Evolutionary conservation across 257 asterid species (phyloP).

Genomic region (Jaltomata sinuosa): DNA sequence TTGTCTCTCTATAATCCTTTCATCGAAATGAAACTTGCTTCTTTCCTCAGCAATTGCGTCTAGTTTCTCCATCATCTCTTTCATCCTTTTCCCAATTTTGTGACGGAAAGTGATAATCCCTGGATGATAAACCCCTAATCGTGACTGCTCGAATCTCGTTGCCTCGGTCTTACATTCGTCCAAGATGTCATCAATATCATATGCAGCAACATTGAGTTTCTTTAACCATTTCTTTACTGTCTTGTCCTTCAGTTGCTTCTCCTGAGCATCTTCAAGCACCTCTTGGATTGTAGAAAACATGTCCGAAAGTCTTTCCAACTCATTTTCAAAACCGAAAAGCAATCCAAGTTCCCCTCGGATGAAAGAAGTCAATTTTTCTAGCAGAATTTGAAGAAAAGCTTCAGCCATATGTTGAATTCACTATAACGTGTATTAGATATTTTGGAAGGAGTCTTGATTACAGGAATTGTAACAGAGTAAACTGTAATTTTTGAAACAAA

Average conservation of each 20-base stretch:
- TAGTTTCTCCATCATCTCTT: neutral
- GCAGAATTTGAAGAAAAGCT: neutral
- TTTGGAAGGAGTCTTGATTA: too few species aligned
- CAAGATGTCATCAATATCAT: neutral
- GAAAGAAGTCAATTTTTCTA: neutral
- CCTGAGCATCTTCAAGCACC: neutral
- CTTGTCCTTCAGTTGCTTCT: neutral
- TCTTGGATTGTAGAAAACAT: neutral
- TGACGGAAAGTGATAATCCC: neutral
- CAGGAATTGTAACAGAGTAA: neutral
- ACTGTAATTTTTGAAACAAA: too few species aligned
- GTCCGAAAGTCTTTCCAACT: neutral
- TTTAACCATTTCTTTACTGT: neutral
- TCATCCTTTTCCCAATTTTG: conserved; percentile 13
- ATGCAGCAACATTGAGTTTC: neutral
- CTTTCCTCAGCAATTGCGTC: conserved; percentile 12
- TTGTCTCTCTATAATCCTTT: neutral
- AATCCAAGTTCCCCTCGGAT: neutral
- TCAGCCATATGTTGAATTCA: neutral
- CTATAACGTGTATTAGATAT: neutral
- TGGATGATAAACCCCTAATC: neutral
- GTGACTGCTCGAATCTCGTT: neutral
- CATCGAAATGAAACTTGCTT: conserved; percentile 6
- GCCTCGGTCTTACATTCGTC: neutral
- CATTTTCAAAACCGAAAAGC: neutral